phyloP scores from a whole-genome alignment of 257 asterid species.

The Solanum infundibuliforme region DNA sequence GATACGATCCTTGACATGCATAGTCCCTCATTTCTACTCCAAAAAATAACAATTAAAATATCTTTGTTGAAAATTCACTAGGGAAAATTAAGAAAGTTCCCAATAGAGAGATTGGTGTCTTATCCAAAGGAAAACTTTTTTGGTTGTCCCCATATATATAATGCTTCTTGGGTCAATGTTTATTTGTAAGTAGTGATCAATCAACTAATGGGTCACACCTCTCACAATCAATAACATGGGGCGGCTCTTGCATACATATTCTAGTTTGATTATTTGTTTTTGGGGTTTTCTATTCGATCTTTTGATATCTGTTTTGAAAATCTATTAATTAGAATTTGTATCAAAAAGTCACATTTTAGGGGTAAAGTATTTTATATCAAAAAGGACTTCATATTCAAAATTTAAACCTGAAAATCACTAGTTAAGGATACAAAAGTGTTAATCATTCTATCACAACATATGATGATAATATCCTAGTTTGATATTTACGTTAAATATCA shows the following conservation, averaged over 20 bases:
- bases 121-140: not conserved
- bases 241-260: not conserved
- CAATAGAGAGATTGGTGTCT: not conserved
- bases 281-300: not conserved
- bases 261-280: not conserved
- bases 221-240: not conserved
- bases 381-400: not conserved
- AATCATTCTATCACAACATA: not conserved
- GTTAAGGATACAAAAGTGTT: too few relatives aligned
- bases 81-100: not conserved
- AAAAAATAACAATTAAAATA: not conserved
- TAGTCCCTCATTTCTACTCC: not conserved
- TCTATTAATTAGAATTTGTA: not conserved
- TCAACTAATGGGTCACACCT: not conserved
- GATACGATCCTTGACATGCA: too few relatives aligned
- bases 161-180: not conserved
- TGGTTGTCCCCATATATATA: not conserved
- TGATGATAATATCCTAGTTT: too few relatives aligned
- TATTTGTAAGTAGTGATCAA: not conserved
- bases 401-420: too few relatives aligned
- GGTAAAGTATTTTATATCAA: not conserved
- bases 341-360: not conserved
- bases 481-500: not conserved
- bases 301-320: not conserved
- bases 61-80: not conserved